Base-by-base conservation (phyloP, 2,329 filamentous ascomycete species). In the Fusarium illudens region DNA sequence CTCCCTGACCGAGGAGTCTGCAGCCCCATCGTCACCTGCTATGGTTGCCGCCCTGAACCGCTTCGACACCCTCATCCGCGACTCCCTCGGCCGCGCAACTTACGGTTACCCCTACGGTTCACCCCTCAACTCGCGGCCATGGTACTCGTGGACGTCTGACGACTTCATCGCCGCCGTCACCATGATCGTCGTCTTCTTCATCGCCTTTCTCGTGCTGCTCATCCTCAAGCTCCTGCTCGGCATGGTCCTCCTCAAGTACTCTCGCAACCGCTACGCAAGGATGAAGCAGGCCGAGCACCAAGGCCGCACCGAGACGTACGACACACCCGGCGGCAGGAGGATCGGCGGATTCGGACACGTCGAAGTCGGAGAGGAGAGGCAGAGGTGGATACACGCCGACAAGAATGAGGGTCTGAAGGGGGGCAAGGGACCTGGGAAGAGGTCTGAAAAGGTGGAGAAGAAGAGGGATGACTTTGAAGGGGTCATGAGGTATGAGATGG, bases 401-500 rank as follows among this genome's bases (percentile, higher is more conserved):
- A 93, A 96, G 76, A 84, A 86, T 0, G 93, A 96, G 37, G 91
- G 89, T 0, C 75, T 92, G 62, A 85, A 84, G 71, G 87, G 74
- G 83, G 87, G 71, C 5, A 80, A 78, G 57, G 73, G 75, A 6
- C 86, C 85, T 7, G 87, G 86, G 64, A 87, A 88, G 67, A 89
- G 86, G 69, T 84, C 84, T 22, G 81, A 69, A 6, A 73, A 70
- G 42, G 37, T 82, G 64, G 80, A 84, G 33, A 81, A 81, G 54
- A 84, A 84, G 58, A 85, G 87, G 54, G 68, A 67, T 2, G 80
- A 82, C 87, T 76, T 88, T 88, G 79, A 91, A 85, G 74, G 88
- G 81, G 76, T 93, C 89, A 66, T 88, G 85, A 86, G 96, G 73
- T 99, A 97, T 81, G 93, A 94, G 76, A 97, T 98, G 96, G 90